Base-by-base conservation (phyloP, 2,329 filamentous ascomycete genomes). In the Dryadomyces quercivorus region DNA sequence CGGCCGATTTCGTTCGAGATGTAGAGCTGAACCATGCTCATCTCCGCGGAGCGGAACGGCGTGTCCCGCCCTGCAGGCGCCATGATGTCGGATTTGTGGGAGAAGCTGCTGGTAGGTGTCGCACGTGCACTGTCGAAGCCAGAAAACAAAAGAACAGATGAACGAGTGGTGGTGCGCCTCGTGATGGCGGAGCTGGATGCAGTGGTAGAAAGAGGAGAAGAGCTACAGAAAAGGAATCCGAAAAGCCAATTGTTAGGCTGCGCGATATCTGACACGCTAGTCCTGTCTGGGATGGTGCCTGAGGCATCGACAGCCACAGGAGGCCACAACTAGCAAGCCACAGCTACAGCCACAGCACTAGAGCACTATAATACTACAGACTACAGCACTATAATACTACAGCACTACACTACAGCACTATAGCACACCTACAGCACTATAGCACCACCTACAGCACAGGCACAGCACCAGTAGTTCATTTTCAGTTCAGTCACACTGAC, bases 1-100 rank as follows among this genome's bases (percentile, higher is more conserved):
- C 93, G 84, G 64, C 93, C 92, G 63, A 98, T 97, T 78, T 98
- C 93, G 69, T 96, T 97, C 66, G 93, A 89, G 66, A 98, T 94
- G 74, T 97, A 98, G 66, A 98, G 86, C 84, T 98, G 93, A 67
- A 95, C 95, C 85, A 98, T 86, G 80, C 90, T 96, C 93, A 98
- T 98, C 73, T 96, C 88, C 88, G 90, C 88, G 69, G 93, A 98
- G 81, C 94, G 92, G 84, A 98, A 97, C 77, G 96, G 88, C 72
- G 91, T 95, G 75, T 97, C 90, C 75, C 88, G 74, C 69, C 75
- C 72, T 68, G 75, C 72, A 62, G 78, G 75, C 71, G 80, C 81
- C 82, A 85, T 86, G 59, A 26, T 40, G 31, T n/a, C 12, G 43
- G n/a, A 38, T 7, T n/a, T 40, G 6, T 4, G 7, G n/a, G 31